phyloP scores from a whole-genome alignment of 2,329 filamentous ascomycete genomes.

The Diplodia corticola region DNA sequence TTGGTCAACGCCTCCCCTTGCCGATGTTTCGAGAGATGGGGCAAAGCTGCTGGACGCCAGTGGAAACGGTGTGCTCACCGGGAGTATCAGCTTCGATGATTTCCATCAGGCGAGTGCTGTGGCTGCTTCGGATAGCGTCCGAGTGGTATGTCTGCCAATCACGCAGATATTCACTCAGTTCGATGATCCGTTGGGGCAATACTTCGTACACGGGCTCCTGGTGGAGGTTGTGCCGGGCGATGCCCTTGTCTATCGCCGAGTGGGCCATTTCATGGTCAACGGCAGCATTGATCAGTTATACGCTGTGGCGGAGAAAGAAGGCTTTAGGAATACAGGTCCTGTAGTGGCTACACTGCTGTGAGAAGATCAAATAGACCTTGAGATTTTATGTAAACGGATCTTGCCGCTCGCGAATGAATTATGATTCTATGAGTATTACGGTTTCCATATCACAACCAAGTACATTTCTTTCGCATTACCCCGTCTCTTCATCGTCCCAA shows the following conservation, averaged over 20 bases:
- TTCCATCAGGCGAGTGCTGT: not conserved
- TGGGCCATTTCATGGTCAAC: not conserved
- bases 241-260: not conserved
- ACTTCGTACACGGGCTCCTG: not conserved
- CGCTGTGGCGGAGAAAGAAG: not conserved
- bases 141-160: not conserved
- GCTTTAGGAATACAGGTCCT: not conserved
- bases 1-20: not conserved
- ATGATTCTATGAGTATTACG: not conserved
- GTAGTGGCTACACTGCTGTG: not conserved
- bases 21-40: not conserved
- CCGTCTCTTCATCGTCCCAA: not conserved
- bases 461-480: not conserved
- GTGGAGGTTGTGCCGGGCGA: not conserved
- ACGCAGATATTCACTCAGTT: not conserved
- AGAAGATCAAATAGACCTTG: not conserved
- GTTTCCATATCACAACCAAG: not conserved
- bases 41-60: not conserved
- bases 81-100: not conserved
- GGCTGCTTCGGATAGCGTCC: not conserved
- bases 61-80: not conserved
- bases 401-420: not conserved
- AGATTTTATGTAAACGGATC: not conserved
- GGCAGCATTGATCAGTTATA: not conserved
- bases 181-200: not conserved